Base-by-base conservation (phyloP, 1,284 basidiomycete genomes). In the Tylopilus sp. region DNA sequence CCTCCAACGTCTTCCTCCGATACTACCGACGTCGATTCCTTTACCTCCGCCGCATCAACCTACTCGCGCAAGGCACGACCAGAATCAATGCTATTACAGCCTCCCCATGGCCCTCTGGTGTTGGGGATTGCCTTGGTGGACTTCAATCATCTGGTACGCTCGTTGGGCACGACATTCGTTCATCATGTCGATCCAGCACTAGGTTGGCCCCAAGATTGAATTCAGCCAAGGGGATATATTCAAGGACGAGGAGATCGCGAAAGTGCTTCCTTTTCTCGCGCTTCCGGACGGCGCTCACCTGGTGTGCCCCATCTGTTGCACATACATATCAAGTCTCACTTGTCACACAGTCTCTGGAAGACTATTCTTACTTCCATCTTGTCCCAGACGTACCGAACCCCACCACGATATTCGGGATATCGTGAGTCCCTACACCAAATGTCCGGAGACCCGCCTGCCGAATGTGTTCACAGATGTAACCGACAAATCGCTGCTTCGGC, bases 271-370 rank as follows among this genome's bases (percentile, higher is more conserved):
- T 0, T 99, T 99, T 82, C 86, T 99, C n/a, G 98, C 97, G 0
- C 86, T 99, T 29, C 97, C 97, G 0, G 98, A 99, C 76, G 97
- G 97, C 35, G 96, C 96, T 21, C 97, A 99, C 81, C 81, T 98
- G 72, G 94, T 96, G 75, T 71, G 77, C 84, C 77, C 54, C 37
- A 29, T 59, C 66, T 64, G 31, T 64, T 57, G 54, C 66, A 17
- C 54, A 41, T 48, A 31, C 65, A n/a, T 62, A 55, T 69, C n/a
- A 23, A 64, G 53, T 61, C 68, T 73, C 50, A 71, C 66, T 42
- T 55, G 34, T 42, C 62, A 54, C 16, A 13, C 77, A 95, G 93
- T 94, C 92, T 71, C 84, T 91, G 37, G 97, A 99, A 82, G 97
- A 99, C 78, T 99, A 98, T 78, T 96, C 93, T 7, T 98, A 98